Evolutionary conservation across 139 green algal genomes (phyloP), one percentile per base, ranked within the genome.

Genomic region (Diplosphaera chodatii): DNA sequence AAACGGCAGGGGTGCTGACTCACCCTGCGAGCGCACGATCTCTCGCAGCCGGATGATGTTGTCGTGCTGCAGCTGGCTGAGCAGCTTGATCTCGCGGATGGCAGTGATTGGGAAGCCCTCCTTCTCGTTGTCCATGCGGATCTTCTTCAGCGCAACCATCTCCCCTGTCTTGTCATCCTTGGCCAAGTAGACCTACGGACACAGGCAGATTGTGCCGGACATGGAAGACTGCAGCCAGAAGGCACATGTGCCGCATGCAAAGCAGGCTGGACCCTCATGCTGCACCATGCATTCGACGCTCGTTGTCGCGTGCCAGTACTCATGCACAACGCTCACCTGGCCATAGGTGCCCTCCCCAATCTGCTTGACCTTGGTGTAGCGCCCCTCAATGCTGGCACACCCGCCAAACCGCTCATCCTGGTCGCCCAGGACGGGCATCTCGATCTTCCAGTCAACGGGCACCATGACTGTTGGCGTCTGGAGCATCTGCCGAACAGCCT

Each of bases 31-130:
- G n/a, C 90, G 88, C 27, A 99, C 92, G 31, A 99, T 98, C 73
- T 99, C 96, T 31, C 91, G 88, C 68, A 99, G 82, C 56, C 89
- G 89, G 32, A 99, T 91, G n/a, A 99, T 83, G 76, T 98, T 98
- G 16, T 92, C 84, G 64, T 97, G 84, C 48, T 92, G 79, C 22
- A 96, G 74, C 23, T 59, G 83, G 40, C 91, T 96, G 55, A 99
- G 82, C 41, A 99, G 95, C 71, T 97, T 97, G 74, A 99, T 98
- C 78, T 99, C 95, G 0, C 96, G 87, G 29, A 99, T 96, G 3
- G 96, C 96, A 6, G 96, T 99, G 82, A 99, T 98, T 8, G 95
- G 96, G 68, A 99, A 98, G 56, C 95, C 95, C 81, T 99, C 96
- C 77, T 97, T 98, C 79, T 98, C 94, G 67, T 91, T 98, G 80